Evolutionary conservation across 345 rosid species (phyloP).

Genomic region (Streptanthus diversifolius): DNA sequence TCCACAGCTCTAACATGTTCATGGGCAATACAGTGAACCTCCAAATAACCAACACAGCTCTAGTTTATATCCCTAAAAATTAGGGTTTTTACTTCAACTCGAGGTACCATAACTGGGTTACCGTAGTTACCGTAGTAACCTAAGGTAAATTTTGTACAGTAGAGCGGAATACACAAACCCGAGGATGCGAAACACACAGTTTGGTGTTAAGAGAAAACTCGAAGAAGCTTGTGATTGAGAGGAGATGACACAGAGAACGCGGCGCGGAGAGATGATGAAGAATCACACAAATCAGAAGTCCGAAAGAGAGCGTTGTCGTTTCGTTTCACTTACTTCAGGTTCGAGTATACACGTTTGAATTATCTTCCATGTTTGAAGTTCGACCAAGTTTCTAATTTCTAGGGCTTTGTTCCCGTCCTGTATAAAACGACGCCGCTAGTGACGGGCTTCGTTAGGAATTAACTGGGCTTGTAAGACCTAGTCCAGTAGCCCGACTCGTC

Average conservation of each 20-base stretch:
- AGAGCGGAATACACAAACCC: constrained; percentile 7
- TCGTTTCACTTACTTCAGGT: neutral
- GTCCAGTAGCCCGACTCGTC: neutral
- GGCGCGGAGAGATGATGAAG: neutral
- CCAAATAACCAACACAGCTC: neutral
- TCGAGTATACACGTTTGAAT: constrained; percentile 1
- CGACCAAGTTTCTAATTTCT: neutral
- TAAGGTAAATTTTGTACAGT: neutral
- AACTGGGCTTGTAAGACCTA: neutral
- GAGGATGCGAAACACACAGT: constrained; percentile 1
- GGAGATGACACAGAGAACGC: neutral
- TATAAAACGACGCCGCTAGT: neutral
- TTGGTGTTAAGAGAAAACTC: neutral
- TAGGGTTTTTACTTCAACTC: neutral
- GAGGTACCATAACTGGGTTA: neutral
- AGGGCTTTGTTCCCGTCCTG: neutral
- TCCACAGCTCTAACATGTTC: neutral
- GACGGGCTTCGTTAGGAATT: neutral
- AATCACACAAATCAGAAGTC: neutral
- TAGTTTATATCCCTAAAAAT: neutral
- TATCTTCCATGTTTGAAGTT: neutral
- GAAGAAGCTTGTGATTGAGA: neutral
- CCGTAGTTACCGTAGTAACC: neutral
- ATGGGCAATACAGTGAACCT: neutral
- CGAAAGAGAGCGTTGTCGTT: neutral